These are phyloP conservation scores for Neurospora sp. DNA, from an alignment of 495 filamentous ascomycete species.

Conservation along the genomic window DNA sequence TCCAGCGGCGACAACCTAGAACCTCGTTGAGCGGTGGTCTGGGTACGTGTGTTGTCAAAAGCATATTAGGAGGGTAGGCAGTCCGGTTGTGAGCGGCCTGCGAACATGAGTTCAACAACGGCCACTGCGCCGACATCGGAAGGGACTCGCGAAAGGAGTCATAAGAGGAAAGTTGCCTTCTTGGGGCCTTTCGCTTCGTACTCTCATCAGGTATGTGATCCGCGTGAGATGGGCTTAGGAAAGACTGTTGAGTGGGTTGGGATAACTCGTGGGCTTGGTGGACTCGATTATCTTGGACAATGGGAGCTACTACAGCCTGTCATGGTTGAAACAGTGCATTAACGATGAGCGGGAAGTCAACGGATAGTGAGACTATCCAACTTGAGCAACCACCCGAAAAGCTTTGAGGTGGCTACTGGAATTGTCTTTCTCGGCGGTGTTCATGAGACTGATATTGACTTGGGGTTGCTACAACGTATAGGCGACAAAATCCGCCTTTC, in stretches of 20 bases:
- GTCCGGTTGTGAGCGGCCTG: background rate
- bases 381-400: background rate
- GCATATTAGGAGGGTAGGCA: background rate
- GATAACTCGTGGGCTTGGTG: background rate
- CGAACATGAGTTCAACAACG: background rate
- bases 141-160: background rate
- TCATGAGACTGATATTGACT: background rate
- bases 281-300: background rate
- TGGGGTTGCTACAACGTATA: constrained; percentile 19
- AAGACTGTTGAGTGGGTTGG: background rate
- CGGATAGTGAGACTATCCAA: background rate
- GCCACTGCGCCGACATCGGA: background rate
- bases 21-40: background rate
- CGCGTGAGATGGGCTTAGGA: background rate
- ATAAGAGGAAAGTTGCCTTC: constrained; percentile 50
- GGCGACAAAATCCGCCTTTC: constrained; percentile 60
- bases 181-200: constrained; percentile 79
- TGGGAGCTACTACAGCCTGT: background rate
- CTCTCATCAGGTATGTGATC: constrained; percentile 82
- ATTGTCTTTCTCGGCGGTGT: background rate
- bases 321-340: background rate
- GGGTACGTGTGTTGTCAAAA: background rate
- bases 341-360: background rate
- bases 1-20: background rate
- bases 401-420: background rate